Conservation (phyloP, 2,329 filamentous ascomycete species). For the Penicillium sp. region DNA sequence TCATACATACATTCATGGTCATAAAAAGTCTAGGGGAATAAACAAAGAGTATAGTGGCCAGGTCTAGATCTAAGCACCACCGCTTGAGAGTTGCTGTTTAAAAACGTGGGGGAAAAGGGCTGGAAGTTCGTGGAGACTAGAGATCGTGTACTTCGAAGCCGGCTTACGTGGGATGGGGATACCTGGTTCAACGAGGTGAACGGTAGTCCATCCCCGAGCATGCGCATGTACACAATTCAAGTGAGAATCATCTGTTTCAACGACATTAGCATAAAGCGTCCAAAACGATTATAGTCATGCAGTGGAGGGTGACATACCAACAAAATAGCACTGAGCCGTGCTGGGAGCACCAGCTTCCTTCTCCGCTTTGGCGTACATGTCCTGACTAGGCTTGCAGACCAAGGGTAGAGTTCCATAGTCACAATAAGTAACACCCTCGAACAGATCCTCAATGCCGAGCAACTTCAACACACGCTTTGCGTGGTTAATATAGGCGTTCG, state of each 20-base stretch:
- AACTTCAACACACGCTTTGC: slow-evolving; percentile 77
- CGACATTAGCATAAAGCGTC: slow-evolving; percentile 14
- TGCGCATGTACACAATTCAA: slow-evolving; percentile 76
- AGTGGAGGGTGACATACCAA: slow-evolving; percentile 61
- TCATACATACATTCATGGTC: slow-evolving; percentile 3
- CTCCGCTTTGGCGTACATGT: slow-evolving; percentile 90
- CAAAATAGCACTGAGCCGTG: slow-evolving; percentile 79
- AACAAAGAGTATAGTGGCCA: background rate
- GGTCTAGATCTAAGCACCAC: slow-evolving; percentile 7
- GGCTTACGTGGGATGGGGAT: slow-evolving; percentile 61
- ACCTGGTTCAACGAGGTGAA: slow-evolving; percentile 78
- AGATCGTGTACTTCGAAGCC: slow-evolving; percentile 72
- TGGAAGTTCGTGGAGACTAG: slow-evolving; percentile 71
- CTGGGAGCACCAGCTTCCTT: slow-evolving; percentile 69
- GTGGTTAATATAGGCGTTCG: slow-evolving; percentile 92
- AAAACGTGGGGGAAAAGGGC: slow-evolving; percentile 81
- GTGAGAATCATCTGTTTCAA: slow-evolving; percentile 69
- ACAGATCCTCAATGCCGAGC: slow-evolving; percentile 79
- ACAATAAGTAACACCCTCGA: slow-evolving; percentile 93
- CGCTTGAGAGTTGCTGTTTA: slow-evolving; percentile 47
- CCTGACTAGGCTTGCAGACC: slow-evolving; percentile 79
- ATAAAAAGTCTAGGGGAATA: slow-evolving; percentile 6
- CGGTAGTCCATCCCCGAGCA: slow-evolving; percentile 79
- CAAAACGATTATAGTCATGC: background rate
- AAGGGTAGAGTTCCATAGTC: slow-evolving; percentile 74